Evolutionary conservation across 1,284 basidiomycete species (phyloP).

Genomic region (Fomitopsis betulina): DNA sequence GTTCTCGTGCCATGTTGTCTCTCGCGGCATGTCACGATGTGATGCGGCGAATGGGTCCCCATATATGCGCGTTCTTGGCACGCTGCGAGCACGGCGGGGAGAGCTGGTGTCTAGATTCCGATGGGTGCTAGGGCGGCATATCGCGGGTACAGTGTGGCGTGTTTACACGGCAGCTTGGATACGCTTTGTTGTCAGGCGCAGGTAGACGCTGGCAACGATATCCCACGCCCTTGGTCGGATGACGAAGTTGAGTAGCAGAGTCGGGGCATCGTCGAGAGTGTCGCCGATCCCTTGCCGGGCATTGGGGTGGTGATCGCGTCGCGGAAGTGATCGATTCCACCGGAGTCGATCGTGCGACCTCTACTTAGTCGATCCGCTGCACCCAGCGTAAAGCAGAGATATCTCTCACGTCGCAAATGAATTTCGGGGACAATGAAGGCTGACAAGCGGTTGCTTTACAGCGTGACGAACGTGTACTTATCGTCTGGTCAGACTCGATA

Average conservation of each 20-base stretch:
- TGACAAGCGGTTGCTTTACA: constrained; percentile 20
- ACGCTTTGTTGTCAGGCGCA: neutral
- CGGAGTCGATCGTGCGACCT: neutral
- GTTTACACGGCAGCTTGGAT: too few relatives aligned
- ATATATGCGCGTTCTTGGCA: neutral
- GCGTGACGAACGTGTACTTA: constrained; percentile 71
- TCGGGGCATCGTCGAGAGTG: too few relatives aligned
- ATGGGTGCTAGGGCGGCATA: neutral
- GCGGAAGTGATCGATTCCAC: neutral
- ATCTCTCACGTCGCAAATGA: neutral
- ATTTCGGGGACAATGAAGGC: neutral
- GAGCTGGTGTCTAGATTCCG: neutral
- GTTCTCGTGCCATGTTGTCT: neutral
- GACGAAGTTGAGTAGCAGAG: too few relatives aligned
- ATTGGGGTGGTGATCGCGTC: neutral
- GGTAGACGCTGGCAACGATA: neutral
- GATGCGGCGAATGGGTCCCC: neutral
- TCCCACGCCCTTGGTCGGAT: neutral
- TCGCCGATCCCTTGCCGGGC: too few relatives aligned
- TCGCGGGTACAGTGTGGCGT: too few relatives aligned
- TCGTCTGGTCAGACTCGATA: constrained; percentile 76
- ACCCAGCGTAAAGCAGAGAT: neutral
- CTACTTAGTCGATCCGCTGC: neutral
- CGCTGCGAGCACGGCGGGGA: neutral
- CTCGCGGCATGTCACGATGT: neutral